These are phyloP conservation scores for Penicillium atrosanguineum DNA, from an alignment of 495 filamentous ascomycete genomes.

Conservation along the genomic window DNA sequence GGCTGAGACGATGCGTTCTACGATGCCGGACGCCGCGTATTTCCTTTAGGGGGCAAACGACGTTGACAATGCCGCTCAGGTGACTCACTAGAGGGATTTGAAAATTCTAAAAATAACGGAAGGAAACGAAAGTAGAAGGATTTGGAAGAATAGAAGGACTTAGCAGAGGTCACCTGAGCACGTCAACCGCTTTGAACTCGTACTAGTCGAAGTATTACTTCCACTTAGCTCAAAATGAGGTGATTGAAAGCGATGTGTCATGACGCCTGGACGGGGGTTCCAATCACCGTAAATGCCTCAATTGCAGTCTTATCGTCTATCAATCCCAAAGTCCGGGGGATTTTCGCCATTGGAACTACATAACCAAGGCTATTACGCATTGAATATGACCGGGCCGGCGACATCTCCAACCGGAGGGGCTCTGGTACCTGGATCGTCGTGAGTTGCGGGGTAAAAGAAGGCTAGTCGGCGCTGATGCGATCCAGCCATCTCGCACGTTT, in stretches of 20 bases:
- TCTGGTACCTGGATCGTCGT: slow-evolving; percentile 28
- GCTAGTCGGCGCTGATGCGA: not conserved
- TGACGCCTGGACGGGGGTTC: slow-evolving; percentile 4
- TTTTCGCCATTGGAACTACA: slow-evolving; percentile 17
- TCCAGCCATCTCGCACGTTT: slow-evolving; percentile 5
- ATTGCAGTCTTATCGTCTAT: slow-evolving; percentile 13
- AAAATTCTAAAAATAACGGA: not conserved
- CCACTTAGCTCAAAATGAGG: slow-evolving; percentile 1
- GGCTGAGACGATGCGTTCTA: slow-evolving; percentile 2
- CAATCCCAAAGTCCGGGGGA: slow-evolving; percentile 21
- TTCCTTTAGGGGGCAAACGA: not conserved
- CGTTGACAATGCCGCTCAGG: not conserved
- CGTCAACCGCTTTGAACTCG: not conserved
- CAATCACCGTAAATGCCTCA: slow-evolving; percentile 12
- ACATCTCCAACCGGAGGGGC: slow-evolving; percentile 20
- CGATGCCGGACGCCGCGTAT: not conserved
- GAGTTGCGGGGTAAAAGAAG: slow-evolving; percentile 23
- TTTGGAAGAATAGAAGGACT: not conserved
- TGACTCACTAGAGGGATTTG: not conserved
- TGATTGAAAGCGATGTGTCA: slow-evolving; percentile 30
- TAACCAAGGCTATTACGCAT: slow-evolving; percentile 10
- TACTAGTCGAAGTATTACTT: not conserved
- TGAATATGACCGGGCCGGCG: slow-evolving; percentile 17
- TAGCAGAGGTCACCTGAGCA: not conserved
- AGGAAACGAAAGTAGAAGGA: not conserved